These are phyloP conservation scores for Cucumis cinereus DNA, from an alignment of 306 rosid genomes.

Conservation along the genomic window DNA sequence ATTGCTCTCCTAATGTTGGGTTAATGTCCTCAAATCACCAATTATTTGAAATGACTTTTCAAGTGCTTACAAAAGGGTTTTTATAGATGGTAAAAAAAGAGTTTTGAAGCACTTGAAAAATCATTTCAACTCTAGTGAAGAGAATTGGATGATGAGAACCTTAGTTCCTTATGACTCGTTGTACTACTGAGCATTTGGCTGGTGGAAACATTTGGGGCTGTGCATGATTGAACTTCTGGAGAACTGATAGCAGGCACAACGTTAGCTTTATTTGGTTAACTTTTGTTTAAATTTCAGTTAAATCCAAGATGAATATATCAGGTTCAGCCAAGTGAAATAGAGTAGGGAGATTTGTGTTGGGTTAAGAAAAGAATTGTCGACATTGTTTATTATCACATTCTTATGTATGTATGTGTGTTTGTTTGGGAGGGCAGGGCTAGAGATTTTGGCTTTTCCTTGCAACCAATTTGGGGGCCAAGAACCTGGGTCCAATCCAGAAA, in stretches of 20 bases:
- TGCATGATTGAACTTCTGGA: not conserved
- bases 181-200: not conserved
- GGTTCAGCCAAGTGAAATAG: not conserved
- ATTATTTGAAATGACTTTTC: too few relatives aligned
- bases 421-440: constrained; percentile 45
- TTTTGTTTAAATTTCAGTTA: not conserved
- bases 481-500: constrained; percentile 85
- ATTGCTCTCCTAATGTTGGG: not conserved
- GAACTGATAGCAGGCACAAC: not conserved
- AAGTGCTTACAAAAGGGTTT: not conserved
- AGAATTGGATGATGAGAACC: not conserved
- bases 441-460: constrained; percentile 94
- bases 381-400: not conserved
- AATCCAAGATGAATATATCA: not conserved
- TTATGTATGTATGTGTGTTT: not conserved
- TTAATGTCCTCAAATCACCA: not conserved
- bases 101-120: not conserved
- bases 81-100: not conserved
- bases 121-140: not conserved
- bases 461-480: constrained; percentile 98
- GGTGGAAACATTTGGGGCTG: not conserved
- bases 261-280: not conserved
- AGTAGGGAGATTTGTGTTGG: not conserved
- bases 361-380: not conserved
- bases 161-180: not conserved